Evolutionary conservation across 176 grass and related monocot genomes (phyloP), one percentile per base, ranked within the genome.

Genomic region (Poa pratensis): DNA sequence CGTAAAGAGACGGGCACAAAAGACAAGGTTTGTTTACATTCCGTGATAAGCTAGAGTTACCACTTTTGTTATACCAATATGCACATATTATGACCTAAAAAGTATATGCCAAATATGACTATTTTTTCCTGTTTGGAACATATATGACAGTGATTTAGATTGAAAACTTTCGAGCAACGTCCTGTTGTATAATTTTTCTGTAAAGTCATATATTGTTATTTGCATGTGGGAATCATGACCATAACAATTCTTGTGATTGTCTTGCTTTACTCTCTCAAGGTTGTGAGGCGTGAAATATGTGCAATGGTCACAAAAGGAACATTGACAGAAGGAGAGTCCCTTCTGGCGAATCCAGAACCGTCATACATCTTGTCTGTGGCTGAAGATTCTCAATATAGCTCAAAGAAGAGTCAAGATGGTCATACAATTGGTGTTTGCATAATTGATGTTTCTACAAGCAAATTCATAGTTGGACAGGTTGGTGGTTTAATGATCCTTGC

Each of bases 271-370:
- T 82, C 69, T 80, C 68, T 92, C 63, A 92, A 98, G 96, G 96
- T 98, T 71, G 96, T 98, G 80, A 98, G 90, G 83, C 92, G 96
- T 85, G 96, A 98, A 93, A 87, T 98, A 85, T 98, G 96, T 89
- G 93, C 91, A 66, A 65, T 95, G 60, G 93, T 95, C 61, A 92
- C 96, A 57, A 95, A 98, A 83, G 96, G 96, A 75, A 98, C 96
- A 87, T 85, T 95, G 53, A 90, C 84, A 81, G 96, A 98, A 75
- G 96, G 96, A 76, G 93, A 98, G 43, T 88, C 84, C 52, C 91
- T 95, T 16, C 45, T 94, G 79, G 72, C 57, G 27, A 98, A 98
- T 90, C 93, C 96, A 85, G 91, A 98, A 86, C 37, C 93, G 0
- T 90, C 89, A 70, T 98, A 95, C 79, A 68, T 98, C 52, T 88